A percentile compares a stretch with the other conserved stretches of the same genome.
Evolutionary conservation across 192 early-diverging fungal genomes (phyloP).

Genomic region (Lunasporangiospora selenospora): DNA sequence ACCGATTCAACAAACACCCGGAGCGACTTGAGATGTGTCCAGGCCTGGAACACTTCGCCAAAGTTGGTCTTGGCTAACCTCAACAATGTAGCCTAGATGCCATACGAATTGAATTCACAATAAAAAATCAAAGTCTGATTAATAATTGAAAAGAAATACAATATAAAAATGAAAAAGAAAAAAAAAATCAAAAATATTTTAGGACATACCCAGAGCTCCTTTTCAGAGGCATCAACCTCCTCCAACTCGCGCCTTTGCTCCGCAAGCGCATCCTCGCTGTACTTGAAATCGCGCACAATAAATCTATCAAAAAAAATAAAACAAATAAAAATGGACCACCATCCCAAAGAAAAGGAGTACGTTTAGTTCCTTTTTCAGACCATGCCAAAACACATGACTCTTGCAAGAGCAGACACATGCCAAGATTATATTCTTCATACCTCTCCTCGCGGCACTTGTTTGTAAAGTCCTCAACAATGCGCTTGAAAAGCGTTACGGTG

Average conservation of each 20-base stretch:
- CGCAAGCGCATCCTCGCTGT: constrained; percentile 79
- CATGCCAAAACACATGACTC: too few relatives aligned
- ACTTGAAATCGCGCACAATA: constrained; percentile 95
- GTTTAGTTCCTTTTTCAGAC: not conserved
- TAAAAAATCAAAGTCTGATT: constrained; percentile 18
- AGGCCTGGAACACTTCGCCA: constrained; percentile 90
- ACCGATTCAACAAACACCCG: constrained; percentile 97
- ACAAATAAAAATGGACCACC: constrained; percentile 26
- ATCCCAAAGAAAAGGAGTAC: not conserved
- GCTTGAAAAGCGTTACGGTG: constrained; percentile 91
- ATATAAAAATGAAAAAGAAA: not conserved
- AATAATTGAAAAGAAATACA: not conserved
- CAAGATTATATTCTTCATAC: constrained; percentile 42
- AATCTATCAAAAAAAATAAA: constrained; percentile 76
- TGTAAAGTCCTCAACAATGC: constrained; percentile 90
- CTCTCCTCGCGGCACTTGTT: constrained; percentile 88
- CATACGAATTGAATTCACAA: too few relatives aligned
- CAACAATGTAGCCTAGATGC: constrained; percentile 66
- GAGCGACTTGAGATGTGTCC: constrained; percentile 95
- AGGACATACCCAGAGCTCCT: constrained; percentile 65
- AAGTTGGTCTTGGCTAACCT: constrained; percentile 95
- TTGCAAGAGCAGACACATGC: too few relatives aligned
- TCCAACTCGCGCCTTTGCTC: constrained; percentile 82
- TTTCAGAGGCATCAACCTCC: constrained; percentile 56
- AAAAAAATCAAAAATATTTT: not conserved